Evolutionary conservation across 805 yeast species (phyloP).

Genomic region (Brettanomyces bruxellensis): DNA sequence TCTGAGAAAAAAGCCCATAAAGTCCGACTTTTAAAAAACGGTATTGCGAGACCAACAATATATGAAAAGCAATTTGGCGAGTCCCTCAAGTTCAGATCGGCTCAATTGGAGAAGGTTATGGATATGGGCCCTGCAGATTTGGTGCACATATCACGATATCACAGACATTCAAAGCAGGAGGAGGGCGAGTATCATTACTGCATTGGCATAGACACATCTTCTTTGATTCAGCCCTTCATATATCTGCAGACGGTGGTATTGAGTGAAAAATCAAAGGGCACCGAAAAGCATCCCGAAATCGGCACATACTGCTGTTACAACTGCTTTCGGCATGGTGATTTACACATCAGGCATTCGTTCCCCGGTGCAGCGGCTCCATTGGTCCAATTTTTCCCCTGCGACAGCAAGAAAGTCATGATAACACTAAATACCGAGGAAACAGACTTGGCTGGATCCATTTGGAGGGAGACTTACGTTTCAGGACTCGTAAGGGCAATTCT

Average conservation of each 20-base stretch:
- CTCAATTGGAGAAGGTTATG: slow-evolving; percentile 30
- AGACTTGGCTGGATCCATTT: slow-evolving; percentile 38
- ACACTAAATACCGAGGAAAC: slow-evolving; percentile 32
- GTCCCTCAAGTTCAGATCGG: slow-evolving; percentile 42
- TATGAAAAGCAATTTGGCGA: slow-evolving; percentile 42
- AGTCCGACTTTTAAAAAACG: slow-evolving; percentile 6
- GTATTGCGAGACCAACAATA: slow-evolving; percentile 24
- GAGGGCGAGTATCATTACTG: slow-evolving; percentile 46
- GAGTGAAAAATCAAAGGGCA: slow-evolving; percentile 23
- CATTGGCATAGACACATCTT: slow-evolving; percentile 44
- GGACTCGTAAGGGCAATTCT: slow-evolving; percentile 44
- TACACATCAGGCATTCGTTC: slow-evolving; percentile 54
- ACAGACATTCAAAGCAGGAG: slow-evolving; percentile 36
- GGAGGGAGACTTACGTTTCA: slow-evolving; percentile 59
- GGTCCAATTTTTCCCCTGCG: slow-evolving; percentile 39
- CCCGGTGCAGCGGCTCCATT: slow-evolving; percentile 36
- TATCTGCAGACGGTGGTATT: slow-evolving; percentile 38
- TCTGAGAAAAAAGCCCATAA: background rate
- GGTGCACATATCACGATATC: slow-evolving; percentile 40
- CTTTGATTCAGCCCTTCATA: slow-evolving; percentile 46
- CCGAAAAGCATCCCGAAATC: slow-evolving; percentile 23
- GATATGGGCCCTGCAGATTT: slow-evolving; percentile 75
- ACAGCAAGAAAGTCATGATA: slow-evolving; percentile 23
- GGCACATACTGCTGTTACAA: slow-evolving; percentile 66
- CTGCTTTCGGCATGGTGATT: slow-evolving; percentile 62